Percentiles rank a stretch among this genome's conserved stretches.
Evolutionary conservation across 108 stramenopile genomes (phyloP).

Genomic region (Seminavis robusta): DNA sequence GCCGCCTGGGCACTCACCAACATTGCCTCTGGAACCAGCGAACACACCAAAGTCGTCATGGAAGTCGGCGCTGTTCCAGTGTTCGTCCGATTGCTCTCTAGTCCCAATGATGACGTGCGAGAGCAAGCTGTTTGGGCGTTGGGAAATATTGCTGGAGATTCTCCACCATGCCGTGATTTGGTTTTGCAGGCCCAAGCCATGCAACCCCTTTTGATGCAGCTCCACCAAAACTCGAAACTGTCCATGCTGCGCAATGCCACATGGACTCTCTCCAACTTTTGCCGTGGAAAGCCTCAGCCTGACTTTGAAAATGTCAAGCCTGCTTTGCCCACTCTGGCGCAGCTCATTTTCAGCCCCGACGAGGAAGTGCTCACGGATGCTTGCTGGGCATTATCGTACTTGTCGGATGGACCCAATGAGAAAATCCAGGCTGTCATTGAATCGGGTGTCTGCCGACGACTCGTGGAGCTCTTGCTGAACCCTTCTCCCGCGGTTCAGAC

Average conservation of each 20-base stretch:
- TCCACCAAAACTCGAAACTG: constrained; percentile 88
- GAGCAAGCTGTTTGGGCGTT: constrained; percentile 99
- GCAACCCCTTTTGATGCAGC: constrained; percentile 91
- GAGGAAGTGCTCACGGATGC: constrained; percentile 99
- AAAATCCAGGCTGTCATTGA: constrained; percentile 99
- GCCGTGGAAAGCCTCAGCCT: constrained; percentile 98
- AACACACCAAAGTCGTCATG: constrained; percentile 97
- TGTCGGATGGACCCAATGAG: constrained; percentile 96
- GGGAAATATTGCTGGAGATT: constrained; percentile 99
- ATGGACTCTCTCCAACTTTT: constrained; percentile 99
- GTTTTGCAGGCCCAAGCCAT: constrained; percentile 92
- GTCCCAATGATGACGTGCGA: constrained; percentile 96
- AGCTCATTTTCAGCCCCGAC: constrained; percentile 93
- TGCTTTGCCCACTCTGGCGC: constrained; percentile 88
- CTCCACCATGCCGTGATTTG: constrained; percentile 92
- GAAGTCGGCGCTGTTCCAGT: constrained; percentile 97
- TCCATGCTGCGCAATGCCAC: constrained; percentile 98
- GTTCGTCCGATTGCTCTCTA: constrained; percentile 85
- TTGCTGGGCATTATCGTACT: constrained; percentile 97
- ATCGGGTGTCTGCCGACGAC: constrained; percentile 91
- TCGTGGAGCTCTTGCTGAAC: constrained; percentile 94
- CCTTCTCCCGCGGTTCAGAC: constrained; percentile 93
- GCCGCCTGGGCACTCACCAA: constrained; percentile 99
- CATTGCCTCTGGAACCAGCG: constrained; percentile 96
- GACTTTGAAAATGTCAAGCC: constrained; percentile 92